Base-by-base conservation (phyloP, 257 asterid species). In the Solanum habrochaites region DNA sequence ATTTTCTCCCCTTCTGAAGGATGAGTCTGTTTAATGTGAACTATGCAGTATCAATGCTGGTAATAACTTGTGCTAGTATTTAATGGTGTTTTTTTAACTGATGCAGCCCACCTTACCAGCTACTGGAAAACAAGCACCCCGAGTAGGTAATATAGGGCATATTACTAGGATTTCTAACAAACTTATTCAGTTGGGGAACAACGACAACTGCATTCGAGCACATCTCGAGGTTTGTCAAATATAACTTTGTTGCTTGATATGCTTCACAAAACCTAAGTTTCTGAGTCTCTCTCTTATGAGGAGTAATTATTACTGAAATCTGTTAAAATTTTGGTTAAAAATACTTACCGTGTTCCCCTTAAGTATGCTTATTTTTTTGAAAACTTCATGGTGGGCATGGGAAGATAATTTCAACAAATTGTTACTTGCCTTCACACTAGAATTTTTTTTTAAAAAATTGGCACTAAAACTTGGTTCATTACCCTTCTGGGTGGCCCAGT, bases 111-210 rank as follows among this genome's bases (percentile, higher is more conserved):
- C 98, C 87, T 29, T 91, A 86, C 92, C 97, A n/a, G 91, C 95
- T 67, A 35, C 94, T 75, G 96, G 97, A 80, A 95, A 90, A 88
- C 81, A 78, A 85, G 92, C 95, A 47, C 97, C 97, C 86, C 94
- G 96, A 86, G 95, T 95, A 4, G 98, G 99, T 85, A 94, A 95
- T 90, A 90, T 94, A 87, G 98, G 99, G 78, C 99, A 96, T 91
- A 75, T 95, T 82, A 94, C 99, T 23, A 92, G 98, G 75, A 93
- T 96, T 85, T 93, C 98, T 80, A 96, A 96, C 91, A 96, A 93
- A 88, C 92, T 96, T 81, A 89, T 92, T 87, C 97, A 95, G 92
- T 87, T 91, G 91, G 96, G 92, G 78, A 94, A 89, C 90, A 88
- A 49, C 81, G 94, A 93, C 84, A 83, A 49, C 71, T 87, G 86